These are phyloP conservation scores for Flueggea neowawraea DNA, from an alignment of 441 rosid genomes.

Conservation along the genomic window DNA sequence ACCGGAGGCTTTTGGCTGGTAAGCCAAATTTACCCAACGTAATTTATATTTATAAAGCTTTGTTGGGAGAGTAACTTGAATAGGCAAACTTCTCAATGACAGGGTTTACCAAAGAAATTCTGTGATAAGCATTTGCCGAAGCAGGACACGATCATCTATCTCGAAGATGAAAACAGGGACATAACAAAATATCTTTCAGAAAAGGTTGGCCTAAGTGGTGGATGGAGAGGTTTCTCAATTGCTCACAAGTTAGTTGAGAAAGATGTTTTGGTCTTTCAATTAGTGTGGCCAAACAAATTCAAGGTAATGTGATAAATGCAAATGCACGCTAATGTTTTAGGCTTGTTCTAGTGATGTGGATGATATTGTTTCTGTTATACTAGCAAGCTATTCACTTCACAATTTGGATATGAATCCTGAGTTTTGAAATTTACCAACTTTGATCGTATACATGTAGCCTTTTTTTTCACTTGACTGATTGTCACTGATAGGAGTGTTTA, in stretches of 20 bases:
- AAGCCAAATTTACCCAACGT: background rate
- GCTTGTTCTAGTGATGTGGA: too few relatives aligned
- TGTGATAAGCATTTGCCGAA: constrained; percentile 36
- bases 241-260: constrained; percentile 55
- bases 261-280: constrained; percentile 46
- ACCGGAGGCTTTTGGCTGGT: constrained; percentile 60
- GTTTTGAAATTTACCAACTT: too few relatives aligned
- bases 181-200: constrained; percentile 40
- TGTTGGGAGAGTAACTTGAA: background rate
- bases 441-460: too few relatives aligned
- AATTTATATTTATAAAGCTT: too few relatives aligned
- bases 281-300: constrained; percentile 34
- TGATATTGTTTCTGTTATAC: too few relatives aligned
- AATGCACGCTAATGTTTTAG: too few relatives aligned
- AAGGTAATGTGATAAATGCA: constrained; percentile 29
- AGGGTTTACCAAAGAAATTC: constrained; percentile 39
- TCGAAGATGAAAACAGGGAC: constrained; percentile 54
- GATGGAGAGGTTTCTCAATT: constrained; percentile 70
- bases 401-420: too few relatives aligned
- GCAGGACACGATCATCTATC: constrained; percentile 29
- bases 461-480: too few relatives aligned
- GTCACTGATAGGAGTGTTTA: too few relatives aligned
- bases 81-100: constrained; percentile 7
- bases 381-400: too few relatives aligned
- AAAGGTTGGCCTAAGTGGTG: constrained; percentile 66